Percentiles rank a stretch among this genome's conserved stretches.
Evolutionary conservation across 768 basidiomycete genomes (phyloP).

Genomic region (Cubamyces sp.): DNA sequence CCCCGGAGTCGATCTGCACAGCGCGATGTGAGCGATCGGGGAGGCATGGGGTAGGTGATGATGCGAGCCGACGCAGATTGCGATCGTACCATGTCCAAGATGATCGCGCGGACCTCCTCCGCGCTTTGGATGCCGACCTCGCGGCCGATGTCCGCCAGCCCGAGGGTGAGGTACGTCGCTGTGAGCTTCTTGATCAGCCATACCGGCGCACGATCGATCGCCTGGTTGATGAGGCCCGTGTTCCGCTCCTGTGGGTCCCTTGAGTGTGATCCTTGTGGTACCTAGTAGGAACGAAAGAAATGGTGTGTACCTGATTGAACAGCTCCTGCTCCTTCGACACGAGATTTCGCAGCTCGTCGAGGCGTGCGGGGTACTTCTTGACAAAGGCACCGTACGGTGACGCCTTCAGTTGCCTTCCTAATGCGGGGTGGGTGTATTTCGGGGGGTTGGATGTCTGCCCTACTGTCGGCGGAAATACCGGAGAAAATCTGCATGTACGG

Average conservation of each 20-base stretch:
- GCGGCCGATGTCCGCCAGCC: slow-evolving; percentile 70
- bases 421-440: slow-evolving; percentile 68
- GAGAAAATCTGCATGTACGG: not conserved
- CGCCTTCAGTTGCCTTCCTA: slow-evolving; percentile 65
- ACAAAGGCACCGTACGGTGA: slow-evolving; percentile 68
- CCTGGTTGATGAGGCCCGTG: slow-evolving; percentile 68
- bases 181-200: slow-evolving; percentile 84
- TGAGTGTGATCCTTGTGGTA: not conserved
- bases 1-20: slow-evolving; percentile 66
- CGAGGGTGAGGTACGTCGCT: slow-evolving; percentile 79
- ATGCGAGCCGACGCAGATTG: not conserved
- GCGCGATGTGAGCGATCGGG: not conserved
- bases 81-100: slow-evolving; percentile 70
- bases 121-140: slow-evolving; percentile 53
- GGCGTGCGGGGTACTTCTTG: slow-evolving; percentile 65
- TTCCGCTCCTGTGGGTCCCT: slow-evolving; percentile 61
- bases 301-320: slow-evolving; percentile 53
- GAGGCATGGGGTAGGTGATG: not conserved
- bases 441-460: slow-evolving; percentile 54
- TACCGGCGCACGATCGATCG: slow-evolving; percentile 68
- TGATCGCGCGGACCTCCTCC: slow-evolving; percentile 58
- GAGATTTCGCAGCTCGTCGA: slow-evolving; percentile 47
- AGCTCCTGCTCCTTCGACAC: slow-evolving; percentile 56
- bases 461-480: not conserved
- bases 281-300: not conserved